Evolutionary conservation across 306 rosid species (phyloP), one percentile per base, ranked within the genome.

Genomic region (Dicorynia guianensis): DNA sequence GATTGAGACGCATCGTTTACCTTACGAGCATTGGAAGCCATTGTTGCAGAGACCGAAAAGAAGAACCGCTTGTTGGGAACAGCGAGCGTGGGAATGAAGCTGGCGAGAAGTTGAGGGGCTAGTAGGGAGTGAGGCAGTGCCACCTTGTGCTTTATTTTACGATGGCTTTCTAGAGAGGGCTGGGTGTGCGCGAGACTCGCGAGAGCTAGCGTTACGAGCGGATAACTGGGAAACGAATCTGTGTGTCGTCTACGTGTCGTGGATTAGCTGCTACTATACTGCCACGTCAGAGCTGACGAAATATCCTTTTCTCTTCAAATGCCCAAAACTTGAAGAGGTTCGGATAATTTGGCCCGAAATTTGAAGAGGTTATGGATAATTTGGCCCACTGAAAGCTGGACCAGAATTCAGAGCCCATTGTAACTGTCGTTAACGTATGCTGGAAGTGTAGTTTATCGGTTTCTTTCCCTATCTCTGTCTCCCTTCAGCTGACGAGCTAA

Each of bases 21-120:
- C 67, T 66, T 76, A 18, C 62, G 61, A 49, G 72, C 52, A 38
- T 7, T 8, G 42, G 89, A 82, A 59, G 89, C 86, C 92, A 85
- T 88, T 6, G 84, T 39, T 18, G 83, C 34, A 35, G 80, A 74
- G 77, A 71, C 36, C 43, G 82, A 69, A 67, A 79, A 85, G 84
- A 56, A 14, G 67, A 66, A 73, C 69, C 79, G 83, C 3, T 42
- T 57, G 12, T 53, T 39, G 58, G 10, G 17, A 71, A 55, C 15
- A 12, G 69, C 10, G 65, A 66, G 48, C 18, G 63, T 69, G 14
- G 85, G 76, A 14, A 75, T 75, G 80, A 53, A 80, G 63, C 15
- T 61, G 5, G 40, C 47, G 54, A 11, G 72, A 30, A 77, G 63
- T 44, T 47, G 72, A 60, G 68, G 76, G 67, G 38, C 43, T 63